Evolutionary conservation across 352 stramenopile genomes (phyloP).

Genomic region (Globisporangium rhizosaccharum): DNA sequence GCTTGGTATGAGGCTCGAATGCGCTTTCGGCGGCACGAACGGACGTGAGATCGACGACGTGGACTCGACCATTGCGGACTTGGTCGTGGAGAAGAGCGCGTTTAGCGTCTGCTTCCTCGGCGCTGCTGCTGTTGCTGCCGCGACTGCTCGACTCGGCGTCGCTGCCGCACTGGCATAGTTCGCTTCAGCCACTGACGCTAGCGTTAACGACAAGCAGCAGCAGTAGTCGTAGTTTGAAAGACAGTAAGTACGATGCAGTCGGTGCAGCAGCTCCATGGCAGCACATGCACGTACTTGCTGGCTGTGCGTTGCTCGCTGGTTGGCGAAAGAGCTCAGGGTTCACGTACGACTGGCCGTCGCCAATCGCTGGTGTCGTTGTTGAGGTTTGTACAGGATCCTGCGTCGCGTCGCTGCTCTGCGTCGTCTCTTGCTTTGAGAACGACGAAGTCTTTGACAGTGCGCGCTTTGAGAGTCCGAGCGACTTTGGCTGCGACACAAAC

Average conservation of each 20-base stretch:
- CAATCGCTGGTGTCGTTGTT: constrained; percentile 33
- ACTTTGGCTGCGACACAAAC: constrained; percentile 23
- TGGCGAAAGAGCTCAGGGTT: constrained; percentile 57
- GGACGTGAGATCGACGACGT: constrained; percentile 66
- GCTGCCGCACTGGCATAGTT: neutral
- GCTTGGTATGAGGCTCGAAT: neutral
- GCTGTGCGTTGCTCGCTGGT: constrained; percentile 4
- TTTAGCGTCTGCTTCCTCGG: constrained; percentile 43
- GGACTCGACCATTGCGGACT: constrained; percentile 50
- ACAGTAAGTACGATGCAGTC: neutral
- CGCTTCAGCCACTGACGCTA: neutral
- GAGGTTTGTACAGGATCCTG: neutral
- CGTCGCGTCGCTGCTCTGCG: constrained; percentile 5
- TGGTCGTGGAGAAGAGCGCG: constrained; percentile 46
- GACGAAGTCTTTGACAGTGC: constrained; percentile 11
- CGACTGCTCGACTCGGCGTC: neutral
- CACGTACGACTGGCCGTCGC: constrained; percentile 79
- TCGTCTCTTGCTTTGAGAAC: constrained; percentile 1
- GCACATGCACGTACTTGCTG: constrained; percentile 14
- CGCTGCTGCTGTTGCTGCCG: neutral
- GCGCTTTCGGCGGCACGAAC: constrained; percentile 36
- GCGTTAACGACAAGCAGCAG: neutral
- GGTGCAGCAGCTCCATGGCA: neutral
- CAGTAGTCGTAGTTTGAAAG: neutral
- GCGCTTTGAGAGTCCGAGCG: constrained; percentile 32